These are phyloP conservation scores for Ceratocystis eucalypticola DNA, from an alignment of 2,329 filamentous ascomycete species.

Conservation along the genomic window DNA sequence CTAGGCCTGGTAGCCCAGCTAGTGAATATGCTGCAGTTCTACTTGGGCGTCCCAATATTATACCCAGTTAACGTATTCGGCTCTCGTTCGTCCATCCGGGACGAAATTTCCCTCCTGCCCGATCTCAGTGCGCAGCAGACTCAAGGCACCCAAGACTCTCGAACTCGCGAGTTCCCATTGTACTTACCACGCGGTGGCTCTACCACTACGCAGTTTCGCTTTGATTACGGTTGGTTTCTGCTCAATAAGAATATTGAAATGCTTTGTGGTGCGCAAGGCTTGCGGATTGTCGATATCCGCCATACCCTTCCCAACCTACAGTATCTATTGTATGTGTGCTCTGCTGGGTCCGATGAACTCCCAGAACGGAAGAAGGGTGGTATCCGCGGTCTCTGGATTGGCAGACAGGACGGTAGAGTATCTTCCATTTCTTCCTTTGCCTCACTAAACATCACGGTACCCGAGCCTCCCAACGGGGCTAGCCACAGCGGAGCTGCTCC, in stretches of 20 bases:
- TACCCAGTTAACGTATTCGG: constrained; percentile 64
- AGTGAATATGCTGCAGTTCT: constrained; percentile 63
- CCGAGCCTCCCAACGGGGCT: not conserved
- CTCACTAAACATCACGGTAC: not conserved
- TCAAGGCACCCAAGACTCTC: constrained; percentile 22
- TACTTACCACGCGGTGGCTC: constrained; percentile 50
- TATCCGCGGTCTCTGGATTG: constrained; percentile 44
- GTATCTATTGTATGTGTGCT: constrained; percentile 80
- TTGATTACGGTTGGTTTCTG: constrained; percentile 94
- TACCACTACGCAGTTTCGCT: constrained; percentile 65
- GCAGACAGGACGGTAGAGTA: constrained; percentile 20
- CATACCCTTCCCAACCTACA: constrained; percentile 90
- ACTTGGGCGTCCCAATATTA: constrained; percentile 63
- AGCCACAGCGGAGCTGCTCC: not conserved
- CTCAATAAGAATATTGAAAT: constrained; percentile 87
- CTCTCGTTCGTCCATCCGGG: constrained; percentile 61
- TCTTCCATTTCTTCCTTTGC: constrained; percentile 1
- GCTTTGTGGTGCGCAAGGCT: constrained; percentile 49
- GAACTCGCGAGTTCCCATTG: constrained; percentile 64
- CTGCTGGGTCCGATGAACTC: constrained; percentile 55
- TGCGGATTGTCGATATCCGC: constrained; percentile 76
- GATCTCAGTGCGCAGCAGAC: constrained; percentile 27
- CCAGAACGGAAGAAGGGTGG: constrained; percentile 49
- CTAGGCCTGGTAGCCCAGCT: constrained; percentile 69
- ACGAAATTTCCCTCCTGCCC: constrained; percentile 51